These are phyloP conservation scores for Gossypium trilobum DNA, from an alignment of 441 rosid species.

Conservation along the genomic window DNA sequence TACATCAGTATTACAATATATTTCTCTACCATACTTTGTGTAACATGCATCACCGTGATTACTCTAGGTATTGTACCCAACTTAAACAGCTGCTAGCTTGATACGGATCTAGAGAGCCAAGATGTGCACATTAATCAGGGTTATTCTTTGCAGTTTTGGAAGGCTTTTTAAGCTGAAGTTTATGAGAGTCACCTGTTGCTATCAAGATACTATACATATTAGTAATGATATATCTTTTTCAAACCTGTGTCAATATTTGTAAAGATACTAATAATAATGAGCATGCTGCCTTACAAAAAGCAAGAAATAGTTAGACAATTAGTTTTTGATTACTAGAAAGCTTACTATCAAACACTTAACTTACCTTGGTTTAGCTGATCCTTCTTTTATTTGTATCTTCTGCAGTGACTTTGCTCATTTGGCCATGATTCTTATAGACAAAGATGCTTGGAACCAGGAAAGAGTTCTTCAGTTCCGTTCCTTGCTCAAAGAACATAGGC, in stretches of 20 bases:
- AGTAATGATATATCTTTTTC: neutral
- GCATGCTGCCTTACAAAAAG: neutral
- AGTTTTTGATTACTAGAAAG: neutral
- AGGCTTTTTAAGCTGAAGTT: neutral
- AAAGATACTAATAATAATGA: neutral
- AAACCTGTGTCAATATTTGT: neutral
- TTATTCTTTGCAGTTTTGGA: neutral
- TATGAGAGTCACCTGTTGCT: neutral
- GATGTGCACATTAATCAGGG: neutral
- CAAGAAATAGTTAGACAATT: neutral
- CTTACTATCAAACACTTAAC: neutral
- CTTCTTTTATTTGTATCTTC: conserved; percentile 9
- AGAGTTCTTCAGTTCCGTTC: conserved; percentile 25
- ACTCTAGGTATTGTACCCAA: neutral
- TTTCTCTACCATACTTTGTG: neutral
- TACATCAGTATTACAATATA: neutral
- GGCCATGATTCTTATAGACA: conserved; percentile 58
- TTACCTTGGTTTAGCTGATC: conserved; percentile 10
- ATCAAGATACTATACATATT: neutral
- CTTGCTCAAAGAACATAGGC: conserved; percentile 28
- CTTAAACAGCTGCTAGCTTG: neutral
- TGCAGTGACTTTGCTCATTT: conserved; percentile 37
- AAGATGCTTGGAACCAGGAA: conserved; percentile 66
- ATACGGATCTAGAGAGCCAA: neutral
- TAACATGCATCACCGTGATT: neutral